Evolutionary conservation across 495 filamentous ascomycete genomes (phyloP).

Genomic region (Aspergillus homomorphus): DNA sequence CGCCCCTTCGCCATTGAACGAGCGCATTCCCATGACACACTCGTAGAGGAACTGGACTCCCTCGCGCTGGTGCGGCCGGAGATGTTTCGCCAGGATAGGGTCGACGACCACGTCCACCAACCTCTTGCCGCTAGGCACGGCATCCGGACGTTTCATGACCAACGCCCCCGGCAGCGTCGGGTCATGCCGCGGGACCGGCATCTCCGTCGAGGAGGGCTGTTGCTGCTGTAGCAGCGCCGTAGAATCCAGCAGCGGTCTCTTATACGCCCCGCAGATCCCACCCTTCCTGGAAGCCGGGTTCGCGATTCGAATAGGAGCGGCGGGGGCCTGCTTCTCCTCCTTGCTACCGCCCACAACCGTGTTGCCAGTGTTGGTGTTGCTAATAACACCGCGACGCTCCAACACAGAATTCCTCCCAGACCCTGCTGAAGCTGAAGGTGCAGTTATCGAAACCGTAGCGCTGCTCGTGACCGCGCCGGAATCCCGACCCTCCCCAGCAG

Average conservation of each 20-base stretch:
- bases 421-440: not conserved
- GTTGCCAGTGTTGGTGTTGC: conserved; percentile 6
- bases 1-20: conserved; percentile 68
- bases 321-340: not conserved
- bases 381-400: conserved; percentile 14
- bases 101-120: conserved; percentile 81
- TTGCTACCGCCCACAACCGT: not conserved
- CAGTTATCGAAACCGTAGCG: too few species aligned
- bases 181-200: conserved; percentile 64
- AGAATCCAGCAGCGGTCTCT: conserved; percentile 57
- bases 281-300: conserved; percentile 25
- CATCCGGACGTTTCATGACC: conserved; percentile 64
- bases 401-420: conserved; percentile 26
- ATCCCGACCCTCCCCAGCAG: not conserved
- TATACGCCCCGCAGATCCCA: conserved; percentile 45
- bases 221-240: conserved; percentile 49
- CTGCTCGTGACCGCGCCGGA: too few species aligned
- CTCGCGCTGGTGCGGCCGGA: conserved; percentile 74
- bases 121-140: conserved; percentile 58
- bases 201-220: conserved; percentile 18
- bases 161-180: conserved; percentile 59
- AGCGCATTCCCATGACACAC: conserved; percentile 77
- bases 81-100: conserved; percentile 60
- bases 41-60: conserved; percentile 79
- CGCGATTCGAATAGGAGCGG: not conserved